These are phyloP conservation scores for Phialophora verrucosa DNA, from an alignment of 2,329 filamentous ascomycete genomes.

Conservation along the genomic window DNA sequence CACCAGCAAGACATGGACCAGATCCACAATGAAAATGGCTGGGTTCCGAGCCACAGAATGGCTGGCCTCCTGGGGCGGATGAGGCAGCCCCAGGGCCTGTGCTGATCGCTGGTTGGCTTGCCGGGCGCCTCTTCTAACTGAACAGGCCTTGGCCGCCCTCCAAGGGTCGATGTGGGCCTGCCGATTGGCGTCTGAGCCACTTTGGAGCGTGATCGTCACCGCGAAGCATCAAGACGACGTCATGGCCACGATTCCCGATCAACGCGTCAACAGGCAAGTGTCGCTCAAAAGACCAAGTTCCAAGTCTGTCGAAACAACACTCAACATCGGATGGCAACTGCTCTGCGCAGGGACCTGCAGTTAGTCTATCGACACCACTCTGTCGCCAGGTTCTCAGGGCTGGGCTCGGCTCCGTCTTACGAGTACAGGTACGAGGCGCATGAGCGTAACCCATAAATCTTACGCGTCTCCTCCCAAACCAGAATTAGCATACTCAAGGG, in stretches of 20 bases:
- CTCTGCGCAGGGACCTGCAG: neutral
- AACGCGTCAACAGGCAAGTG: neutral
- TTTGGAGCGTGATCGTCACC: constrained; percentile 16
- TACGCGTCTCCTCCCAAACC: neutral
- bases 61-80: neutral
- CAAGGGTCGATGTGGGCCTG: neutral
- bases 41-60: constrained; percentile 7
- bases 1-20: constrained; percentile 4
- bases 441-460: neutral
- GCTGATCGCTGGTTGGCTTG: constrained; percentile 9
- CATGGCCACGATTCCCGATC: constrained; percentile 11
- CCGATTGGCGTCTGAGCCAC: constrained; percentile 28
- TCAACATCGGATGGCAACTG: neutral
- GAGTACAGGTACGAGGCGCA: neutral
- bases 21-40: constrained; percentile 10
- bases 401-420: neutral
- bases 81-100: constrained; percentile 8
- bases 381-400: neutral
- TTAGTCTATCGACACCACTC: neutral
- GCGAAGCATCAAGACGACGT: constrained; percentile 10
- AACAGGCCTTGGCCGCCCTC: neutral
- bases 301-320: neutral
- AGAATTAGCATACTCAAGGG: neutral
- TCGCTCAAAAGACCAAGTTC: neutral
- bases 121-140: neutral